phyloP scores from a whole-genome alignment of 805 yeast genomes.

The Candida odintsovae region DNA sequence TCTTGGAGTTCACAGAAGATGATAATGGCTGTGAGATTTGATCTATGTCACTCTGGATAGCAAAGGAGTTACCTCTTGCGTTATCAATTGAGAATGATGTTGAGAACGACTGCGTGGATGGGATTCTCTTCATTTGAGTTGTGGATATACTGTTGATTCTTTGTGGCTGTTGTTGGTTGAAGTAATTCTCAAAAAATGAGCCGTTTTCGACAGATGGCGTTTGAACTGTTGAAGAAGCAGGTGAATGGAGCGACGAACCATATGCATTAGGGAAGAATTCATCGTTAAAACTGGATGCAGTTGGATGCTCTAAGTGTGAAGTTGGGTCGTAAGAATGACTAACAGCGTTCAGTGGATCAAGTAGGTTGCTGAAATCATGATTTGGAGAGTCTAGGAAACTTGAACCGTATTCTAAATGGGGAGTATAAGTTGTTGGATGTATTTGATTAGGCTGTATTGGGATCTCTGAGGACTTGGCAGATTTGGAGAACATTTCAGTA shows the following conservation, averaged over 20 bases:
- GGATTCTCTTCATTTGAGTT: conserved; percentile 19
- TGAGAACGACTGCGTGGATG: conserved; percentile 12
- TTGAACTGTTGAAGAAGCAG: conserved; percentile 19
- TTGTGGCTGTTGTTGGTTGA: conserved; percentile 6
- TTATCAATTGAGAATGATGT: conserved; percentile 5
- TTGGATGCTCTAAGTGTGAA: conserved; percentile 14
- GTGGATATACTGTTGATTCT: conserved; percentile 15
- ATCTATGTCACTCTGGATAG: not conserved
- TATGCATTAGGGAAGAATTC: conserved; percentile 16
- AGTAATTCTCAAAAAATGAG: conserved; percentile 22
- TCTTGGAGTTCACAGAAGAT: conserved; percentile 17
- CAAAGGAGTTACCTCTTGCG: not conserved
- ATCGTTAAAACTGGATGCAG: conserved; percentile 14
- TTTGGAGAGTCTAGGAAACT: conserved; percentile 22
- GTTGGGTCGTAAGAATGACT: conserved; percentile 23
- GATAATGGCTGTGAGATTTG: conserved; percentile 6
- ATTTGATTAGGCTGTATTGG: conserved; percentile 5
- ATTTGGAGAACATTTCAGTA: conserved; percentile 2
- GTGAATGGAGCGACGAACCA: conserved; percentile 16
- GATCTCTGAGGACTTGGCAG: conserved; percentile 7
- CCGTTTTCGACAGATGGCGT: conserved; percentile 19
- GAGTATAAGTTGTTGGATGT: conserved; percentile 1
- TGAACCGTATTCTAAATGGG: conserved; percentile 8
- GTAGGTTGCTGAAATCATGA: conserved; percentile 18
- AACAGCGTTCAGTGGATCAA: conserved; percentile 23